Base-by-base conservation (phyloP, 139 green algal genomes). In the Auxenochlorella protothecoides region DNA sequence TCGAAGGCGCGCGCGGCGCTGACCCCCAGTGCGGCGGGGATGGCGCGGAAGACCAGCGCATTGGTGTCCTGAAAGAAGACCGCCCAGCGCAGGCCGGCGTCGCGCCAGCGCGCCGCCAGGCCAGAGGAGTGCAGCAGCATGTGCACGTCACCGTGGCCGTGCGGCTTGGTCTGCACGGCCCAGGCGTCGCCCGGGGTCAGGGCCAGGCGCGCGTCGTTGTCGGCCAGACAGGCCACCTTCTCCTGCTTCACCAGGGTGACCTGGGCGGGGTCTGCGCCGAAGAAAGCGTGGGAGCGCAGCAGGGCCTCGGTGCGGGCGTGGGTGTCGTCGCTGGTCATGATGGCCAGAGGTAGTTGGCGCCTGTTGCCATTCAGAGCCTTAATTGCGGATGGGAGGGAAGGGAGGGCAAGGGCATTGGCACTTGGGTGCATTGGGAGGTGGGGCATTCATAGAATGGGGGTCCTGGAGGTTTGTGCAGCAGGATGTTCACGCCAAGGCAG, bases 1-100 rank as follows among this genome's bases (percentile, higher is more conserved):
- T 96, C 95, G 65, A 90, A 97, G 71, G 83, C 74, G 44, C 88
- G 71, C 7, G 65, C 59, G 4, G 74, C 82, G 59, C 79, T 90
- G 13, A 97, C 84, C 52, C 78, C 85, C 79, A 59, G 60, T 6
- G 11, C 44, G 14, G 16, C 53, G 11, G 90, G 86, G 16, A 99
- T 75, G 9, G 80, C 93, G 52, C 90, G 80, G 85, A 98, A 98
- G 4, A 97, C 92, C 1, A 96, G 85, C 5, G 83, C 90, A 78
- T 99, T 99, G 66, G 95, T 99, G 86, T 99, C 95, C 80, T 96
- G 90, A 83, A 99, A 99, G 84, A 99, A 98, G 72, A 87, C 91
- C 4, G 98, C 84, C 92, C 92, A 98, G 57, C 57, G 57, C 57
- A 62, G 9, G 57, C 57, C 57, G 9, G 9, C 9, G 11, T 62